A percentile compares a stretch with the other conserved stretches of the same genome.
Evolutionary conservation across 768 basidiomycete species (phyloP).

Genomic region (Xanthoconium purpureum): DNA sequence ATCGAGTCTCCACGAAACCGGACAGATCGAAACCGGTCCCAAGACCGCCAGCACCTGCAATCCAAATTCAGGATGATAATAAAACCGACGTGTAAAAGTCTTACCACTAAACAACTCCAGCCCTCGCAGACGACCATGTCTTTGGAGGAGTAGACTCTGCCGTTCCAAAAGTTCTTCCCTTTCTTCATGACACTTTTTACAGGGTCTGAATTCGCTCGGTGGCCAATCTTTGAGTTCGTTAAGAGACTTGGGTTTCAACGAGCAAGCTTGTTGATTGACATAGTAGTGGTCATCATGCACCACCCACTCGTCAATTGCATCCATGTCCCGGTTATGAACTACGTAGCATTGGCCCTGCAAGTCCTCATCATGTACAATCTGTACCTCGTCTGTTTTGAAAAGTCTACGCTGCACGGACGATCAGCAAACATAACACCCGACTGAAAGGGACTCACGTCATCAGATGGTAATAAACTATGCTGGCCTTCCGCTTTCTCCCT

Average conservation of each 20-base stretch:
- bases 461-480: slow-evolving; percentile 27
- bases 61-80: background rate
- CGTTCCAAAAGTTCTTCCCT: slow-evolving; percentile 32
- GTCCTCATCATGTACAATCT: slow-evolving; percentile 29
- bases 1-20: slow-evolving; percentile 58
- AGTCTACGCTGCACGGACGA: slow-evolving; percentile 35
- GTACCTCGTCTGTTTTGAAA: slow-evolving; percentile 35
- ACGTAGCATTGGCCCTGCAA: slow-evolving; percentile 60
- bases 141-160: slow-evolving; percentile 29
- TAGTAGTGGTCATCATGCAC: slow-evolving; percentile 59
- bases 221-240: slow-evolving; percentile 26
- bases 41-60: slow-evolving; percentile 69
- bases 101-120: slow-evolving; percentile 71
- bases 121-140: slow-evolving; percentile 48
- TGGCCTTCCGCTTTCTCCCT: slow-evolving; percentile 13
- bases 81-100: slow-evolving; percentile 3
- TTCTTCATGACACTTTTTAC: slow-evolving; percentile 38
- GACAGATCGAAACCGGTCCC: slow-evolving; percentile 65
- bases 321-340: slow-evolving; percentile 32
- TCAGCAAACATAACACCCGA: slow-evolving; percentile 6
- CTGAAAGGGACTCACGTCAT: slow-evolving; percentile 38
- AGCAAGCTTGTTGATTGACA: slow-evolving; percentile 36
- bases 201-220: slow-evolving; percentile 33
- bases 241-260: slow-evolving; percentile 18
- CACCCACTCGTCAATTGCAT: slow-evolving; percentile 40